A percentile compares a stretch with the other conserved stretches of the same genome.
phyloP scores from a whole-genome alignment of 139 green algal species.

The Chlamydomonas eustigma region DNA sequence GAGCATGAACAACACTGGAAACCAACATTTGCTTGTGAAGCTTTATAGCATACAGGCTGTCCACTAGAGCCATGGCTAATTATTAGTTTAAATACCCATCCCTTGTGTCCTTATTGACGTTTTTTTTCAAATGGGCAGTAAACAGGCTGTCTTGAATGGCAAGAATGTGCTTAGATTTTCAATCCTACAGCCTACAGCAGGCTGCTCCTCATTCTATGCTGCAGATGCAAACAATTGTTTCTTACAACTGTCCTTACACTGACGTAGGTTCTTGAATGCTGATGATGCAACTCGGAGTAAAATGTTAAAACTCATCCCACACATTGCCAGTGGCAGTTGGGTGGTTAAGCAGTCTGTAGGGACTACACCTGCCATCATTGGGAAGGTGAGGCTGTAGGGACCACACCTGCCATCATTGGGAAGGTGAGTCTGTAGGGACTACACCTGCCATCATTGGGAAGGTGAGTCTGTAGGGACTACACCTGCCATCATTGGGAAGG shows the following conservation, averaged over 20 bases:
- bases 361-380: slow-evolving; percentile 59
- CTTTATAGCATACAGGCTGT: too few relatives aligned
- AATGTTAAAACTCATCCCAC: slow-evolving; percentile 67
- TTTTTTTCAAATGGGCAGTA: too few relatives aligned
- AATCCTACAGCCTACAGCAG: too few relatives aligned
- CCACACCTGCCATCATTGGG: not conserved
- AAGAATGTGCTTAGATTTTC: too few relatives aligned
- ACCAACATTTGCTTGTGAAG: too few relatives aligned
- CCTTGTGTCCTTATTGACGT: not conserved
- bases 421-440: slow-evolving; percentile 32
- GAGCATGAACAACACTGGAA: too few relatives aligned
- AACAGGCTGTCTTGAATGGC: too few relatives aligned
- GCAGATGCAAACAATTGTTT: too few relatives aligned
- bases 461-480: slow-evolving; percentile 50
- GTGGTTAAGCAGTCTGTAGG: slow-evolving; percentile 53
- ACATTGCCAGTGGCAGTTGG: slow-evolving; percentile 58
- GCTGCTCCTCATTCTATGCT: too few relatives aligned
- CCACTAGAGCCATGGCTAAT: not conserved
- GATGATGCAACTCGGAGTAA: slow-evolving; percentile 33
- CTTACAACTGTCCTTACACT: too few relatives aligned
- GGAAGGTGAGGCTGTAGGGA: slow-evolving; percentile 27
- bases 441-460: slow-evolving; percentile 50
- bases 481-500: slow-evolving; percentile 59
- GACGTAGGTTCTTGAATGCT: slow-evolving; percentile 45
- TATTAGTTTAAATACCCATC: not conserved